Conservation (phyloP, 1,284 basidiomycete genomes). For the Ustilago cynodontis region DNA sequence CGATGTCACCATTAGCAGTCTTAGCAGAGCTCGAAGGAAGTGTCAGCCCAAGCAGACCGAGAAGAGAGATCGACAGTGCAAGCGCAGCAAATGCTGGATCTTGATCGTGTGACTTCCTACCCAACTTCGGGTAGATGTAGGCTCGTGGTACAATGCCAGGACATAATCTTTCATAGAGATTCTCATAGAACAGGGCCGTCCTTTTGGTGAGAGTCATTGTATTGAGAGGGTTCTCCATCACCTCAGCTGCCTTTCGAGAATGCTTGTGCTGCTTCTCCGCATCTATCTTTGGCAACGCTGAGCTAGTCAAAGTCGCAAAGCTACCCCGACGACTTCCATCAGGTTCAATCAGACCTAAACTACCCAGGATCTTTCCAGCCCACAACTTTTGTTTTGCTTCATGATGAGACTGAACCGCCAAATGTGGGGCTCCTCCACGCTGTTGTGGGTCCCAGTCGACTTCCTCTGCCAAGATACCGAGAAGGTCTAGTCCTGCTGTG, state of each 20-base stretch:
- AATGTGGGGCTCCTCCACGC: constrained; percentile 13
- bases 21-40: constrained; percentile 6
- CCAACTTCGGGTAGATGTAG: constrained; percentile 53
- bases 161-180: constrained; percentile 58
- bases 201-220: constrained; percentile 56
- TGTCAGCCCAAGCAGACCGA: constrained; percentile 35
- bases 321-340: constrained; percentile 20
- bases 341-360: constrained; percentile 28
- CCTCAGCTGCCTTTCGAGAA: not conserved
- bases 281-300: not conserved
- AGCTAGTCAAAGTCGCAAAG: constrained; percentile 9
- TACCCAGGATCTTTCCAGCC: constrained; percentile 38
- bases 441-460: constrained; percentile 49
- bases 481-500: constrained; percentile 35
- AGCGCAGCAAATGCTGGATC: constrained; percentile 52
- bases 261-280: constrained; percentile 6
- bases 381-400: constrained; percentile 39
- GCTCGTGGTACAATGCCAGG: constrained; percentile 51
- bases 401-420: constrained; percentile 29
- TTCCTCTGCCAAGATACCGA: constrained; percentile 39
- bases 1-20: not conserved
- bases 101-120: constrained; percentile 45
- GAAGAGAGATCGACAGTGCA: constrained; percentile 53
- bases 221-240: constrained; percentile 34
- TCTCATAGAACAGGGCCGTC: constrained; percentile 61